These are phyloP conservation scores for Rhizopus delemar DNA, from an alignment of 371 early-diverging fungal species.

Conservation along the genomic window DNA sequence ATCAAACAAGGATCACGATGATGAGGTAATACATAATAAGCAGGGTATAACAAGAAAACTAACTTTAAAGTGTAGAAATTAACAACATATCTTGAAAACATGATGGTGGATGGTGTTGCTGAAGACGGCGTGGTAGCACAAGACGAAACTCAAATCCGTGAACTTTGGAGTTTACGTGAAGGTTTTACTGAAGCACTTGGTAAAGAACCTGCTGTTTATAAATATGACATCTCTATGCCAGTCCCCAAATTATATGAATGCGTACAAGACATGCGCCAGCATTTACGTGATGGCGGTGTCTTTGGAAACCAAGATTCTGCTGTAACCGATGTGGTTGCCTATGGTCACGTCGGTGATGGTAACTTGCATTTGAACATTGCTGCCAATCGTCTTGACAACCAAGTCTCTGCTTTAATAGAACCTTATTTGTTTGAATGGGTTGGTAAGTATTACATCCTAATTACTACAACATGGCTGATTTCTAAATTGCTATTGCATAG, in stretches of 20 bases:
- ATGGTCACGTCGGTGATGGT: slow-evolving; percentile 90
- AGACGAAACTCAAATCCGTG: slow-evolving; percentile 69
- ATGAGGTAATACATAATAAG: slow-evolving; percentile 48
- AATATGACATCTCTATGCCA: slow-evolving; percentile 92
- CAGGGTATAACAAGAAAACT: neutral
- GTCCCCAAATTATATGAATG: slow-evolving; percentile 82
- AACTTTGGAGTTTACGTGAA: slow-evolving; percentile 91
- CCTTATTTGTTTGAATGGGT: slow-evolving; percentile 94
- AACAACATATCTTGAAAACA: slow-evolving; percentile 61
- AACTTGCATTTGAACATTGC: slow-evolving; percentile 94
- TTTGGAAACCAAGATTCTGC: slow-evolving; percentile 54
- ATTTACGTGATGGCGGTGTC: slow-evolving; percentile 59
- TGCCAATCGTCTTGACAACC: slow-evolving; percentile 57
- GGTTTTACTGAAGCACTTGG: slow-evolving; percentile 89
- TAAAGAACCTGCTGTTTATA: slow-evolving; percentile 84
- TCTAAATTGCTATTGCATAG: slow-evolving; percentile 27
- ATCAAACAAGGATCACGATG: slow-evolving; percentile 90
- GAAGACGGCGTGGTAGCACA: slow-evolving; percentile 92
- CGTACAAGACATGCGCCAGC: slow-evolving; percentile 77
- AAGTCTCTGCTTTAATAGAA: slow-evolving; percentile 76
- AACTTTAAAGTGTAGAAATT: slow-evolving; percentile 66
- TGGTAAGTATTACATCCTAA: slow-evolving; percentile 41
- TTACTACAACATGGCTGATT: neutral
- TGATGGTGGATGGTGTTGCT: slow-evolving; percentile 70
- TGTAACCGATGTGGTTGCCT: slow-evolving; percentile 81